Percentiles rank a stretch among this genome's conserved stretches.
Evolutionary conservation across 305 asterid genomes (phyloP).

Genomic region (Solanum hybrid): DNA sequence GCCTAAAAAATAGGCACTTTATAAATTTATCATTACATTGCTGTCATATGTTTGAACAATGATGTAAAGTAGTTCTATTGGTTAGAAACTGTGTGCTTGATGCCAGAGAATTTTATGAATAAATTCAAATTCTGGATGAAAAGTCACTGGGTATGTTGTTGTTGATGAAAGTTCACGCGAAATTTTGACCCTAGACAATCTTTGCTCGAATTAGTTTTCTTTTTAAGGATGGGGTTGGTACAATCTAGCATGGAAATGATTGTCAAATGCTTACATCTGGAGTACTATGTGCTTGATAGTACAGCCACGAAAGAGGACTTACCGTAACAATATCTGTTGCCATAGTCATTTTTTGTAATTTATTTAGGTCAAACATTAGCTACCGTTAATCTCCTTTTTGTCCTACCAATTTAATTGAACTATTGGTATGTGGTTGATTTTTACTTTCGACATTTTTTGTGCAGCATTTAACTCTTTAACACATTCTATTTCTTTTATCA

Average conservation of each 20-base stretch:
- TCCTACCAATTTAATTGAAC: neutral
- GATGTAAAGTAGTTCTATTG: neutral
- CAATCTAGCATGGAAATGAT: neutral
- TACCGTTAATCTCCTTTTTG: neutral
- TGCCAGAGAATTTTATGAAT: neutral
- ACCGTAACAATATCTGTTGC: neutral
- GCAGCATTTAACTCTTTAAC: neutral
- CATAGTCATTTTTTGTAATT: neutral
- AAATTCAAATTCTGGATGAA: neutral
- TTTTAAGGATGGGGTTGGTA: neutral
- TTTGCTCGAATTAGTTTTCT: neutral
- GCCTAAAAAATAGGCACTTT: neutral
- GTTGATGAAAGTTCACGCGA: neutral
- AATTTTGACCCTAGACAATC: neutral
- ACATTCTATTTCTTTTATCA: slow-evolving; percentile 16
- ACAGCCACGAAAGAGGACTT: neutral
- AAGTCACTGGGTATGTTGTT: neutral
- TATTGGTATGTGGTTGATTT: neutral
- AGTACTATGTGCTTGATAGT: neutral
- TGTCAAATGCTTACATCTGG: neutral
- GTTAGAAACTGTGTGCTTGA: neutral
- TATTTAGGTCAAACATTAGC: neutral
- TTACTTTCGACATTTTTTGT: neutral
- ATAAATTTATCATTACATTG: neutral
- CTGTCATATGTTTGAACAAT: neutral